Percentiles rank a stretch among this genome's conserved stretches.
Conservation (phyloP, 176 grass and related monocot species). For the Thalia dealbata region DNA sequence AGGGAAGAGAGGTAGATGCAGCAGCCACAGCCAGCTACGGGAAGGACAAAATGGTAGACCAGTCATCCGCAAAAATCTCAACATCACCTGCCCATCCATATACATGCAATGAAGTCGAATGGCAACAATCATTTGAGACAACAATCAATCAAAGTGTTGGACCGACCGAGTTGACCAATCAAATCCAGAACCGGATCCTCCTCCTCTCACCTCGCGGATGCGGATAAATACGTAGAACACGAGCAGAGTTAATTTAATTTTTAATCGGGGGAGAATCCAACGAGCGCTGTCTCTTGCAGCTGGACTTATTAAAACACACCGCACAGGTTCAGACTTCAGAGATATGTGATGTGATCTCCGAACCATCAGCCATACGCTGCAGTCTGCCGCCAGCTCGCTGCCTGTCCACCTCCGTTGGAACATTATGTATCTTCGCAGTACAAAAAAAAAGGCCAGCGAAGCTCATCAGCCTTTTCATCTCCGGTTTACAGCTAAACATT, state of each 20-base stretch:
- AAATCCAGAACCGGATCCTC: not conserved
- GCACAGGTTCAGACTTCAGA: too few species aligned
- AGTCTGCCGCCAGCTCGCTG: too few species aligned
- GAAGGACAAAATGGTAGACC: not conserved
- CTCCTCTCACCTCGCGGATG: too few species aligned
- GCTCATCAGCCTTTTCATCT: too few species aligned
- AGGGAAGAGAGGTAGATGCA: not conserved
- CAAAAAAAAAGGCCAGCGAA: too few species aligned
- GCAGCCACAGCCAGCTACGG: not conserved
- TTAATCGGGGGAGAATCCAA: slow-evolving; percentile 3
- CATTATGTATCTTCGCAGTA: too few species aligned
- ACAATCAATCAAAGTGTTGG: not conserved
- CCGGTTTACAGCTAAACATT: too few species aligned
- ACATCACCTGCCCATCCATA: not conserved
- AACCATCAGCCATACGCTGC: too few species aligned
- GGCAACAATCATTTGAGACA: not conserved
- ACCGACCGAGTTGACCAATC: not conserved
- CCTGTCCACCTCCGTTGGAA: too few species aligned
- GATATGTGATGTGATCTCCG: too few species aligned
- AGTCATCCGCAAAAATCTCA: not conserved
- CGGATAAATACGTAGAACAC: too few species aligned
- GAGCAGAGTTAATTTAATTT: too few species aligned
- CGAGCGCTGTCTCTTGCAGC: not conserved
- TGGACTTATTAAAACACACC: not conserved
- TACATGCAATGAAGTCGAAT: not conserved